A percentile compares a stretch with the other conserved stretches of the same genome.
These are phyloP conservation scores for Lathyrus sativus DNA, from an alignment of 306 rosid genomes.

Conservation along the genomic window DNA sequence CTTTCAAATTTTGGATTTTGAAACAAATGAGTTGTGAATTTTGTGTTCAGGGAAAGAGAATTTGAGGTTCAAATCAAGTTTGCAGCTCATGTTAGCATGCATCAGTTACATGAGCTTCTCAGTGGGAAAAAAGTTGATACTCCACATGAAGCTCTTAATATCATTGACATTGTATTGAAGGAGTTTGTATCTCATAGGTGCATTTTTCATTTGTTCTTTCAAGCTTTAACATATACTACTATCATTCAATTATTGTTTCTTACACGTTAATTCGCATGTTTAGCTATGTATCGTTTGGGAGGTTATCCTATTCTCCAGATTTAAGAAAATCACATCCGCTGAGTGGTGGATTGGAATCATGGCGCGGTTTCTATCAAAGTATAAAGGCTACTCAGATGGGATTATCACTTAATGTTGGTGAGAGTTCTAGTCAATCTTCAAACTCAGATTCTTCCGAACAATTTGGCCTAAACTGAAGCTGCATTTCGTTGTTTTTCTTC, in stretches of 20 bases:
- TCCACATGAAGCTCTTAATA: constrained; percentile 48
- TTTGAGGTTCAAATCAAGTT: constrained; percentile 47
- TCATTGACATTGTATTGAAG: constrained; percentile 49
- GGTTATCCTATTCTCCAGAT: constrained; percentile 49
- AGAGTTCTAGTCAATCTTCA: constrained; percentile 2
- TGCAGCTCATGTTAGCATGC: constrained; percentile 49
- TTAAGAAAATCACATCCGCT: constrained; percentile 46
- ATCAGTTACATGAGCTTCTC: constrained; percentile 51
- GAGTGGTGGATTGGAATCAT: constrained; percentile 57
- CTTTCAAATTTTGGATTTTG: constrained; percentile 12
- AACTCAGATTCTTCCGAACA: background rate
- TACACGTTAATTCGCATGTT: constrained; percentile 13
- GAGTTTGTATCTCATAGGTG: constrained; percentile 53
- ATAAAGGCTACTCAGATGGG: constrained; percentile 64
- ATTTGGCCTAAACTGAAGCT: background rate
- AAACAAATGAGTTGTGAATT: background rate
- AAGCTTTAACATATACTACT: background rate
- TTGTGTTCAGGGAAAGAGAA: constrained; percentile 43
- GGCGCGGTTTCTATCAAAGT: constrained; percentile 62
- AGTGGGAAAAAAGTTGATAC: constrained; percentile 47
- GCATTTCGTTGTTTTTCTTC: background rate
- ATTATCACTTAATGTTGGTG: constrained; percentile 55
- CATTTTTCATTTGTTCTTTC: constrained; percentile 8
- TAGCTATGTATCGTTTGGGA: constrained; percentile 49
- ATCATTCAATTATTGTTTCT: constrained; percentile 13